Percentiles rank a stretch among this genome's conserved stretches.
Evolutionary conservation across 257 asterid genomes (phyloP).

Genomic region (Knoxia roxburghii): DNA sequence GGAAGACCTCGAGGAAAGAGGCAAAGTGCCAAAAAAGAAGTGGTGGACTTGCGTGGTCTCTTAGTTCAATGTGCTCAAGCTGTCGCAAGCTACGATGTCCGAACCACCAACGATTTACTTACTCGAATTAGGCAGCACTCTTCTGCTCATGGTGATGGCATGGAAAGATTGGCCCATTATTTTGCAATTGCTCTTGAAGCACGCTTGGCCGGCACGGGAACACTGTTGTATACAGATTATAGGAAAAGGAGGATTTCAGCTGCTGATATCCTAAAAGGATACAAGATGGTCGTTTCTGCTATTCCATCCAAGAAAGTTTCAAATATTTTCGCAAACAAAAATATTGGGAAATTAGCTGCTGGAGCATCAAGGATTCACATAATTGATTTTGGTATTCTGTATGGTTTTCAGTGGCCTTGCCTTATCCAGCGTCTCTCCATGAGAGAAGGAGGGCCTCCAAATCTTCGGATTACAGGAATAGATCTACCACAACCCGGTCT

Average conservation of each 20-base stretch:
- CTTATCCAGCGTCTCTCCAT: slow-evolving; percentile 33
- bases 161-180: slow-evolving; percentile 35
- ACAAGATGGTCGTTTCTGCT: slow-evolving; percentile 27
- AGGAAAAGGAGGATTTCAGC: slow-evolving; percentile 27
- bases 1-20: slow-evolving; percentile 24
- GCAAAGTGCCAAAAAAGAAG: slow-evolving; percentile 23
- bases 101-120: slow-evolving; percentile 33
- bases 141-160: slow-evolving; percentile 33
- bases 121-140: slow-evolving; percentile 35
- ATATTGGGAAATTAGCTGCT: slow-evolving; percentile 17
- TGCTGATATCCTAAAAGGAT: slow-evolving; percentile 32
- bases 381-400: slow-evolving; percentile 35
- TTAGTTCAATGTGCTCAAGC: slow-evolving; percentile 41
- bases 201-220: slow-evolving; percentile 34
- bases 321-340: slow-evolving; percentile 26
- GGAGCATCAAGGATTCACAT: slow-evolving; percentile 32
- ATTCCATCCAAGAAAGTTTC: slow-evolving; percentile 30
- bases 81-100: slow-evolving; percentile 25
- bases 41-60: slow-evolving; percentile 34
- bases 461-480: slow-evolving; percentile 35
- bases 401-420: slow-evolving; percentile 44
- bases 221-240: slow-evolving; percentile 24
- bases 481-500: slow-evolving; percentile 43
- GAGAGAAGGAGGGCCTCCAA: slow-evolving; percentile 31
- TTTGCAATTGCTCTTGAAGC: slow-evolving; percentile 39